A percentile compares a stretch with the other conserved stretches of the same genome.
phyloP scores from a whole-genome alignment of 1,284 basidiomycete genomes.

The Macrocystidia cucumis region DNA sequence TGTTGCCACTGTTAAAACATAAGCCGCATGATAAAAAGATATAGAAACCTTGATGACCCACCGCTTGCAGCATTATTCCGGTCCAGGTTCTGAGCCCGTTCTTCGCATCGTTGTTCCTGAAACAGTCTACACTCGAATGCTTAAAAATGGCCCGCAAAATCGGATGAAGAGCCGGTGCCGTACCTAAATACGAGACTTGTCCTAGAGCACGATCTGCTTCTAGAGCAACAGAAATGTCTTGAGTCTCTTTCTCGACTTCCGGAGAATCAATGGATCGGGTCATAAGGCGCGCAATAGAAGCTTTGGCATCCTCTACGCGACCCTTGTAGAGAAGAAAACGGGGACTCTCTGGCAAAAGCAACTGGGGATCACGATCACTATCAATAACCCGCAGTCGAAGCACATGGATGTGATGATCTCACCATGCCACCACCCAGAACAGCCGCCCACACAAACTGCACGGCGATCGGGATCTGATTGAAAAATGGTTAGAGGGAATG shows the following conservation, averaged over 20 bases:
- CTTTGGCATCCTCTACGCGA: conserved; percentile 14
- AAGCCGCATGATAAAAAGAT: background rate
- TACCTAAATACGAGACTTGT: conserved; percentile 14
- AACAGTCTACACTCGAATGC: conserved; percentile 41
- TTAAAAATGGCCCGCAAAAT: background rate
- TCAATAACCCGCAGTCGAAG: background rate
- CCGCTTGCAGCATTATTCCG: conserved; percentile 35
- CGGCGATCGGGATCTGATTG: conserved; percentile 40
- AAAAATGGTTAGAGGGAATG: conserved; percentile 32
- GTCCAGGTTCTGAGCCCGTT: conserved; percentile 59
- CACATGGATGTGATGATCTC: background rate
- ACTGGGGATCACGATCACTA: conserved; percentile 9
- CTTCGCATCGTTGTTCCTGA: conserved; percentile 43
- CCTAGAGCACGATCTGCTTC: conserved; percentile 17
- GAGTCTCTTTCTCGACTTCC: conserved; percentile 16
- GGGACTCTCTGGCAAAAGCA: conserved; percentile 20
- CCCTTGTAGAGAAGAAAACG: conserved; percentile 21
- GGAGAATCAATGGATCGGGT: conserved; percentile 14
- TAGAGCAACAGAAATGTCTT: conserved; percentile 18
- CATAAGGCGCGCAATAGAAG: conserved; percentile 17
- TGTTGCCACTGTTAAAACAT: conserved; percentile 20
- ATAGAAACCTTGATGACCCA: conserved; percentile 4
- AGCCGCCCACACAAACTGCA: conserved; percentile 24
- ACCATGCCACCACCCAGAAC: conserved; percentile 15
- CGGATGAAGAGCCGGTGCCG: background rate